phyloP scores from a whole-genome alignment of 192 early-diverging fungal species.

The Linnemannia elongata region DNA sequence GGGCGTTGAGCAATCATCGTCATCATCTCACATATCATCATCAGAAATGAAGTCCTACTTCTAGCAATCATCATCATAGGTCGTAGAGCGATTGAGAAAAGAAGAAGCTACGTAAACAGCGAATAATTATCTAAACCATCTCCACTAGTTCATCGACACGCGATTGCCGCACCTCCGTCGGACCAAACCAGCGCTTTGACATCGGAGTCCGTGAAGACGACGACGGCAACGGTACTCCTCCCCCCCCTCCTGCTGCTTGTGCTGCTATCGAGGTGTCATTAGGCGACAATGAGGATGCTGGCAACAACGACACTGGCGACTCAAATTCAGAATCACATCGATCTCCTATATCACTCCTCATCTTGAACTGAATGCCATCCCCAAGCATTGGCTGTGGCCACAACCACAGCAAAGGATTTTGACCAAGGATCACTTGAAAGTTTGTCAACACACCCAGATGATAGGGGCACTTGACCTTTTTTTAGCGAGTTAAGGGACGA shows the following conservation, averaged over 20 bases:
- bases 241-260: too few relatives aligned
- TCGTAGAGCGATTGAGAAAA: too few relatives aligned
- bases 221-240: too few relatives aligned
- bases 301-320: not conserved
- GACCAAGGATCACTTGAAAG: slow-evolving; percentile 82
- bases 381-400: slow-evolving; percentile 72
- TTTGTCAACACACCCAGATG: slow-evolving; percentile 84
- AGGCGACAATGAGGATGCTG: not conserved
- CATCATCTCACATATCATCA: not conserved
- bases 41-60: too few relatives aligned
- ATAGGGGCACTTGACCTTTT: slow-evolving; percentile 79
- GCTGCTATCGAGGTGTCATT: not conserved
- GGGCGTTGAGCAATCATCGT: not conserved
- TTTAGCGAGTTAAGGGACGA: not conserved
- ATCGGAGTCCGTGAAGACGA: not conserved
- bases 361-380: slow-evolving; percentile 74
- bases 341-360: slow-evolving; percentile 22
- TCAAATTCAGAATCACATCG: not conserved
- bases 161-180: not conserved
- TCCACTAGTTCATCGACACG: not conserved
- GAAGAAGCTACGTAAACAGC: too few relatives aligned
- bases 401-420: slow-evolving; percentile 79
- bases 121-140: not conserved
- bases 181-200: slow-evolving; percentile 1
- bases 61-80: too few relatives aligned